Percentiles rank a stretch among this genome's conserved stretches.
Evolutionary conservation across 2,329 filamentous ascomycete species (phyloP).

Genomic region (Mariannaea elegans): DNA sequence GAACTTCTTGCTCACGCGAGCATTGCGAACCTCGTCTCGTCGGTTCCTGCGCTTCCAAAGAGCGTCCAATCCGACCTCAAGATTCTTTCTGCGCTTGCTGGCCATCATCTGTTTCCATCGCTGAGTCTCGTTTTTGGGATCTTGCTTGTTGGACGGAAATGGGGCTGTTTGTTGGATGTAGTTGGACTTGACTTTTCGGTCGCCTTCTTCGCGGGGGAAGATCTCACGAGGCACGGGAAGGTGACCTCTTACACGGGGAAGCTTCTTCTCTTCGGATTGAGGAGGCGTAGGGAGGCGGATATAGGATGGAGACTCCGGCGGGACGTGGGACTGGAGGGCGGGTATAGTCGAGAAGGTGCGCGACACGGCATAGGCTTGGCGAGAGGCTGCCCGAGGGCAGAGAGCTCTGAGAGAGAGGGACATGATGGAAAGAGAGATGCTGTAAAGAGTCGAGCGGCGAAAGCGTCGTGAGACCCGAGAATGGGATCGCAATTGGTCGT

Average conservation of each 20-base stretch:
- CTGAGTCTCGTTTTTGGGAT: slow-evolving; percentile 50
- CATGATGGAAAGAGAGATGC: slow-evolving; percentile 38
- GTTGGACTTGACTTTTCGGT: slow-evolving; percentile 66
- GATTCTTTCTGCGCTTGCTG: slow-evolving; percentile 72
- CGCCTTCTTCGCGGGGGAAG: slow-evolving; percentile 68
- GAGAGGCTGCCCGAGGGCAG: slow-evolving; percentile 39
- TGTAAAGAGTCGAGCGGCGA: slow-evolving; percentile 14
- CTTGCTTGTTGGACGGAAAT: slow-evolving; percentile 54
- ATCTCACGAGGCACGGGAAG: slow-evolving; percentile 85
- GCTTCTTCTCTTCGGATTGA: slow-evolving; percentile 69
- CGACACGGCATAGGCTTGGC: slow-evolving; percentile 37
- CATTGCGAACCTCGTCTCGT: slow-evolving; percentile 46
- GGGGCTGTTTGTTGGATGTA: slow-evolving; percentile 71
- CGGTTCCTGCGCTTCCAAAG: slow-evolving; percentile 72
- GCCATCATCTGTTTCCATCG: slow-evolving; percentile 80
- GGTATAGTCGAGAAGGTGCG: slow-evolving; percentile 47
- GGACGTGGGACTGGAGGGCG: slow-evolving; percentile 64
- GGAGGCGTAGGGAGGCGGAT: slow-evolving; percentile 81
- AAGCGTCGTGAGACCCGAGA: slow-evolving; percentile 17
- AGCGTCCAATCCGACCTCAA: slow-evolving; percentile 74
- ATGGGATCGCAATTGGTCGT: slow-evolving; percentile 34
- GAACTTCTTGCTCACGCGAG: slow-evolving; percentile 57
- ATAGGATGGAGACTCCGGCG: slow-evolving; percentile 88
- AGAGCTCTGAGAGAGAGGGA: slow-evolving; percentile 35
- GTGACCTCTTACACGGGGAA: slow-evolving; percentile 72